Evolutionary conservation across 83 land plant genomes (phyloP).

Genomic region (Diphasiastrum complanatum): DNA sequence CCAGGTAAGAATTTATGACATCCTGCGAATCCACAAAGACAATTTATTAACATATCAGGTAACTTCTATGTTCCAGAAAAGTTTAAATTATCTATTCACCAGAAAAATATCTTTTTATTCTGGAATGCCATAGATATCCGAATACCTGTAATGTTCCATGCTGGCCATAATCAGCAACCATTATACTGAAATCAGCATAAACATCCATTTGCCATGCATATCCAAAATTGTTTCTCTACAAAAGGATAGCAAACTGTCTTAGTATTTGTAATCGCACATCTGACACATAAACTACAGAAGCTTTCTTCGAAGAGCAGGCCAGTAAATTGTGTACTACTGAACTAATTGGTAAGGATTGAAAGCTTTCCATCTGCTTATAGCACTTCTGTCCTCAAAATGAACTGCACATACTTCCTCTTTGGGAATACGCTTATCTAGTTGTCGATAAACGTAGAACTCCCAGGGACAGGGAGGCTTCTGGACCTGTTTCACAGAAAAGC

Average conservation of each 20-base stretch:
- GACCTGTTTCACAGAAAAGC: conserved; percentile 42
- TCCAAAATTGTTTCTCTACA: conserved; percentile 81
- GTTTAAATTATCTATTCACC: too few species aligned
- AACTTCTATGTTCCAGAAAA: too few species aligned
- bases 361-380: too few species aligned
- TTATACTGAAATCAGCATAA: conserved; percentile 83
- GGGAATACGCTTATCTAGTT: conserved; percentile 68
- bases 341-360: too few species aligned
- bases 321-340: too few species aligned
- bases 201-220: conserved; percentile 61
- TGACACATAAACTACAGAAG: too few species aligned
- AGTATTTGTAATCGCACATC: too few species aligned
- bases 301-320: too few species aligned
- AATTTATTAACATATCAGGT: neutral
- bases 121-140: too few species aligned
- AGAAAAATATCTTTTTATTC: too few species aligned
- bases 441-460: conserved; percentile 94
- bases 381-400: too few species aligned
- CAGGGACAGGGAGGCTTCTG: conserved; percentile 90
- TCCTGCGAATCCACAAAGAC: conserved; percentile 46
- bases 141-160: conserved; percentile 98
- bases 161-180: conserved; percentile 72
- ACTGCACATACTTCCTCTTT: conserved; percentile 49
- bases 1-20: conserved; percentile 74
- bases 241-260: too few species aligned